Evolutionary conservation across 73 alveolate species (phyloP).

Genomic region (Paramecium sonneborni): DNA sequence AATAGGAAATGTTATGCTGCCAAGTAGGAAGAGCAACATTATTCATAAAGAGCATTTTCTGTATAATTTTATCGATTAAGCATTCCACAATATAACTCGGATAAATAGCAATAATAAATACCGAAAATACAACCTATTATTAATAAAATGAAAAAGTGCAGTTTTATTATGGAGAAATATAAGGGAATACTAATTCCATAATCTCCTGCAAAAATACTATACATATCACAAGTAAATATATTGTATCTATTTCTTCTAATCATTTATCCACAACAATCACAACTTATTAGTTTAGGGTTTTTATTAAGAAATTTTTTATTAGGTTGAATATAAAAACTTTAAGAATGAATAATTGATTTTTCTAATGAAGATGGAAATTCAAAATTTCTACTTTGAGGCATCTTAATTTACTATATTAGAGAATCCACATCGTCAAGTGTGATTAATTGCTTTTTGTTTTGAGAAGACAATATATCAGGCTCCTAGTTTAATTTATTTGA

Average conservation of each 20-base stretch:
- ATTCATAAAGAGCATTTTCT: not conserved
- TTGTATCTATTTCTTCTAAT: slow-evolving; percentile 1
- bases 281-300: not conserved
- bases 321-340: not conserved
- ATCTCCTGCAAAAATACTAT: slow-evolving; percentile 7
- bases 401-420: not conserved
- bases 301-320: not conserved
- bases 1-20: slow-evolving; percentile 8
- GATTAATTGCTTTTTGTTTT: not conserved
- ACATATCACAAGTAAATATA: slow-evolving; percentile 36
- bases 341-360: not conserved
- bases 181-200: slow-evolving; percentile 30
- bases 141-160: not conserved
- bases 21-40: not conserved
- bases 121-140: slow-evolving; percentile 20
- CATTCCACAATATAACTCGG: not conserved
- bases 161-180: slow-evolving; percentile 13
- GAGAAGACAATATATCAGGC: not conserved
- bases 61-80: not conserved
- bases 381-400: slow-evolving; percentile 2
- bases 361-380: not conserved
- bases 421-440: slow-evolving; percentile 21
- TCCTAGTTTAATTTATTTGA: not conserved
- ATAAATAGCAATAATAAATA: slow-evolving; percentile 24
- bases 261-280: slow-evolving; percentile 42